Conservation (phyloP, 2,329 filamentous ascomycete genomes). For the Diaporthe nobilis region DNA sequence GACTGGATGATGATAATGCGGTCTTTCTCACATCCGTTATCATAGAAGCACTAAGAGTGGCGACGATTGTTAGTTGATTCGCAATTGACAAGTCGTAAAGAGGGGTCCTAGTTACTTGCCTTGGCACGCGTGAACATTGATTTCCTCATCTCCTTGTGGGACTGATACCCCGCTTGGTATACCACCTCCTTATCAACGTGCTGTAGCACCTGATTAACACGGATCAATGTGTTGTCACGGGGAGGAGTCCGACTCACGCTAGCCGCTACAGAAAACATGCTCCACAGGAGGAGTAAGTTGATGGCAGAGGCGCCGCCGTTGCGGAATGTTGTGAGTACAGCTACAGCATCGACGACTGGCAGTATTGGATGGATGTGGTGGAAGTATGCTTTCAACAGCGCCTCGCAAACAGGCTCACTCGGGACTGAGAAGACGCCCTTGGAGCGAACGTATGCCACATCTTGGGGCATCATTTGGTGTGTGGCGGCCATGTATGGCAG, state of each 20-base stretch:
- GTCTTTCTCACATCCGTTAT: background rate
- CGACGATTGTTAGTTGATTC: background rate
- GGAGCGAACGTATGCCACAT: background rate
- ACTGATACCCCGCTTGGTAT: background rate
- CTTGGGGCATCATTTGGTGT: background rate
- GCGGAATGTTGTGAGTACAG: background rate
- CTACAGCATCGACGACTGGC: background rate
- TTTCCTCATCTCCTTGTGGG: conserved; percentile 1
- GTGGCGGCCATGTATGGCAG: background rate
- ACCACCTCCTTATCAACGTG: background rate
- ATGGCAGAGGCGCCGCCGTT: background rate
- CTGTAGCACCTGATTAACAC: background rate
- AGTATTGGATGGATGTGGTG: background rate
- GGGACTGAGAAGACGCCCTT: background rate
- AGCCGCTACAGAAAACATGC: background rate
- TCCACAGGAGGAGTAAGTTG: background rate
- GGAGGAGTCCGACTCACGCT: background rate
- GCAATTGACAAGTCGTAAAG: background rate
- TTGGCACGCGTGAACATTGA: background rate
- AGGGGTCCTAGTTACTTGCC: background rate
- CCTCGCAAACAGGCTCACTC: background rate
- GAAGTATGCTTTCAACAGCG: background rate
- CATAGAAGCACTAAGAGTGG: background rate
- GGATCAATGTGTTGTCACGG: background rate
- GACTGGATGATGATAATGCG: background rate